Evolutionary conservation across 2,329 filamentous ascomycete genomes (phyloP), one percentile per base, ranked within the genome.

Genomic region (Exophiala bonariae): DNA sequence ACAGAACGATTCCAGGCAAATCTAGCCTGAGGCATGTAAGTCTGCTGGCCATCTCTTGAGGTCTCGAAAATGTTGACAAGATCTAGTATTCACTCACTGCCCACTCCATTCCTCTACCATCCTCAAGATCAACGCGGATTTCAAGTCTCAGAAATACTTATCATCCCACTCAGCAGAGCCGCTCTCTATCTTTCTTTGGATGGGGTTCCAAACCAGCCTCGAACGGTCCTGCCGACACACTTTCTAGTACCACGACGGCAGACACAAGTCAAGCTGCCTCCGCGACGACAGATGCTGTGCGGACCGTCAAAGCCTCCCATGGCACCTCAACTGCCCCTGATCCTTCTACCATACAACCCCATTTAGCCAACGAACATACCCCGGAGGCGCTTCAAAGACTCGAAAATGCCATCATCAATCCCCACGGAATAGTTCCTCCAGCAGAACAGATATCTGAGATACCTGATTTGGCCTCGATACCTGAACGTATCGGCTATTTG

Each of bases 401-500:
- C 6, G 50, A 55, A 47, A 39, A 50, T 18, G 19, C 36, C 33
- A 43, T 57, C 17, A 42, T 52, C 11, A 46, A 48, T 33, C 41
- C 51, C 34, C 49, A 54, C 41, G 40, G 46, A 37, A 20, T 36
- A 8, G 34, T 38, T 19, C 37, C 45, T 9, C 31, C 41, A 8
- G 18, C 31, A 13, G 30, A 20, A 19, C 14, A 19, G n/a, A 19
- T 32, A 14, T 20, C 26, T 19, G 50, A 59, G 8, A 37, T 57
- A 22, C 47, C 57, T 16, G 63, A 67, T 52, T 47, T 67, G 9
- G 75, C 82, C 50, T 70, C 78, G 52, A 80, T 89, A 54, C 82
- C 86, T 28, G 86, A 92, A 61, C 76, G 82, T 41, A 80, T 95
- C 49, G 93, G 93, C 53, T 96, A 91, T 62, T 74, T 99, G 49